These are phyloP conservation scores for Oryza brachyantha DNA, from an alignment of 176 grass and related monocot genomes.

Conservation along the genomic window DNA sequence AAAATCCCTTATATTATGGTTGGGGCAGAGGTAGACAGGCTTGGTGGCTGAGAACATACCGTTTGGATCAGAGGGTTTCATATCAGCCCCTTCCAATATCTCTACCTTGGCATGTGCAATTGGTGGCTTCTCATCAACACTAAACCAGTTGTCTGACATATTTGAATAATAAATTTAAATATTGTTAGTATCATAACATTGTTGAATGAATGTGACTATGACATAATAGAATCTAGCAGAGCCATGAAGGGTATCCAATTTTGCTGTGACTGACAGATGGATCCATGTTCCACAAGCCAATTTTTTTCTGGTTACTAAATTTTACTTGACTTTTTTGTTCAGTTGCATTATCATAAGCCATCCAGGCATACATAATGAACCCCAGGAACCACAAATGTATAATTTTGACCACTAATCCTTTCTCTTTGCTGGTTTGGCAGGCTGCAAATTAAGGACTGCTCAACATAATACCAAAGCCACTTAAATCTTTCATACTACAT, in stretches of 20 bases:
- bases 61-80: conserved; percentile 96
- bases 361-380: not conserved
- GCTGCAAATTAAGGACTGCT: not conserved
- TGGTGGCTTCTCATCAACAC: conserved; percentile 69
- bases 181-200: not conserved
- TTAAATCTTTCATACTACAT: not conserved
- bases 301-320: not conserved
- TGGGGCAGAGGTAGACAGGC: too few species aligned
- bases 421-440: not conserved
- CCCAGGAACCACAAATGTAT: not conserved
- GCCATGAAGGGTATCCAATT: not conserved
- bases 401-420: not conserved
- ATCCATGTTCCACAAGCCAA: not conserved
- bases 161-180: conserved; percentile 26
- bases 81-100: conserved; percentile 84
- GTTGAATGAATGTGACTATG: not conserved
- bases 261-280: not conserved
- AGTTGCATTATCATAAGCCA: not conserved
- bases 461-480: not conserved
- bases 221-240: not conserved
- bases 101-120: conserved; percentile 78
- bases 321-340: not conserved
- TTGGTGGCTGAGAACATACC: conserved; percentile 44
- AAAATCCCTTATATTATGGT: too few species aligned
- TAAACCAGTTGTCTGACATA: conserved; percentile 75